These are phyloP conservation scores for Nitzschia sp. DNA, from an alignment of 108 stramenopile genomes.

Conservation along the genomic window DNA sequence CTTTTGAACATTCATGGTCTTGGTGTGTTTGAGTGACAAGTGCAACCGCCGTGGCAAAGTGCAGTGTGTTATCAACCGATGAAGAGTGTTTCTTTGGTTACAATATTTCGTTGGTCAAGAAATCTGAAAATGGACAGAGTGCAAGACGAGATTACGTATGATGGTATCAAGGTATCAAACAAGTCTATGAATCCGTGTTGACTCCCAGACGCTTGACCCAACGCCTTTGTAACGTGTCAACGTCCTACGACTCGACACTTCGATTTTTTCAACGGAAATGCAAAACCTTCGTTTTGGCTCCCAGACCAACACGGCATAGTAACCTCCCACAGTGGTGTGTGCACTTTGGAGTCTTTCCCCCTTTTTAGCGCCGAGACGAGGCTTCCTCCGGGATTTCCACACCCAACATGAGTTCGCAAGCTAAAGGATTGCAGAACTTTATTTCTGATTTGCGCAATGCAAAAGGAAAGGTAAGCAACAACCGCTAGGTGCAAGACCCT, in stretches of 20 bases:
- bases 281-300: background rate
- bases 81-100: too few species aligned
- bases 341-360: background rate
- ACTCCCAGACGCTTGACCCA: too few species aligned
- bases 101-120: too few species aligned
- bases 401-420: conserved; percentile 71
- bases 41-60: too few species aligned
- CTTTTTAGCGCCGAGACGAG: background rate
- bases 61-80: too few species aligned
- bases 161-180: too few species aligned
- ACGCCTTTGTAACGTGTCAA: too few species aligned
- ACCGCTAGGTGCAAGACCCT: background rate
- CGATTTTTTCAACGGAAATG: background rate
- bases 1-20: conserved; percentile 85
- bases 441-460: conserved; percentile 89
- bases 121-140: too few species aligned
- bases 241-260: too few species aligned
- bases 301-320: background rate
- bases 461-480: conserved; percentile 68
- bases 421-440: conserved; percentile 89
- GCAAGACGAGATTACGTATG: too few species aligned
- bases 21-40: too few species aligned
- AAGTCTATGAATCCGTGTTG: too few species aligned
- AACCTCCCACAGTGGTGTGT: background rate
- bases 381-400: background rate